A percentile compares a stretch with the other conserved stretches of the same genome.
These are phyloP conservation scores for Polygonum aviculare DNA, from an alignment of 148 eudicot species.

Conservation along the genomic window DNA sequence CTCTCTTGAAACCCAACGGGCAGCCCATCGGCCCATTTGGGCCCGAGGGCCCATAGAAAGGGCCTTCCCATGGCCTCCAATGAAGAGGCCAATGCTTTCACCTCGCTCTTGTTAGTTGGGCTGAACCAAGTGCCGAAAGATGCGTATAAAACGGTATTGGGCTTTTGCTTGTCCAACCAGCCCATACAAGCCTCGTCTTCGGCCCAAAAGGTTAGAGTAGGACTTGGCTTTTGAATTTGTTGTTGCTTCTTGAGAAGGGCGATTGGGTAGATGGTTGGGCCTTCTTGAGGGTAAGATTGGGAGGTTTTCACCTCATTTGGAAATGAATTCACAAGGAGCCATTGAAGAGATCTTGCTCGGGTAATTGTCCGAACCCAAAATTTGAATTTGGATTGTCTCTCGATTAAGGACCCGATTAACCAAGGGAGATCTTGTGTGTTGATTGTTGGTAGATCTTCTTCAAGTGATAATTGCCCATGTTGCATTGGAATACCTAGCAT, in stretches of 20 bases:
- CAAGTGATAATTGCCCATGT: neutral
- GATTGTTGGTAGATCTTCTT: neutral
- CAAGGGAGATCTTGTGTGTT: slow-evolving; percentile 27
- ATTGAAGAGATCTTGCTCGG: slow-evolving; percentile 22
- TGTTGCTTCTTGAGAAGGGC: slow-evolving; percentile 25
- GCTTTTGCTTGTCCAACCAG: slow-evolving; percentile 51
- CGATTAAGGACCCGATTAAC: slow-evolving; percentile 27
- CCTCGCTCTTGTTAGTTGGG: slow-evolving; percentile 54
- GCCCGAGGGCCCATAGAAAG: slow-evolving; percentile 71
- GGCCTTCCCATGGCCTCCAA: slow-evolving; percentile 46
- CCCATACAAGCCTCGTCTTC: slow-evolving; percentile 52
- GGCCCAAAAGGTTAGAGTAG: slow-evolving; percentile 36
- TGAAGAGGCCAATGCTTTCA: slow-evolving; percentile 41
- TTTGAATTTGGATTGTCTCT: slow-evolving; percentile 26
- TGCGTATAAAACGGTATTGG: slow-evolving; percentile 53
- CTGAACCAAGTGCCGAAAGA: slow-evolving; percentile 92
- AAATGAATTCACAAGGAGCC: slow-evolving; percentile 40
- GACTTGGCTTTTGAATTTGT: neutral
- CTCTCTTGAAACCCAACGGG: slow-evolving; percentile 37
- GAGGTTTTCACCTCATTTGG: slow-evolving; percentile 20
- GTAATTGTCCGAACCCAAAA: slow-evolving; percentile 31
- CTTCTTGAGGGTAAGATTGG: neutral
- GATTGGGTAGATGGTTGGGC: slow-evolving; percentile 28
- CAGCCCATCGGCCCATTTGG: slow-evolving; percentile 50
- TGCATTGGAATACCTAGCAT: neutral